phyloP scores from a whole-genome alignment of 306 rosid species.

The Calophaca sinica region DNA sequence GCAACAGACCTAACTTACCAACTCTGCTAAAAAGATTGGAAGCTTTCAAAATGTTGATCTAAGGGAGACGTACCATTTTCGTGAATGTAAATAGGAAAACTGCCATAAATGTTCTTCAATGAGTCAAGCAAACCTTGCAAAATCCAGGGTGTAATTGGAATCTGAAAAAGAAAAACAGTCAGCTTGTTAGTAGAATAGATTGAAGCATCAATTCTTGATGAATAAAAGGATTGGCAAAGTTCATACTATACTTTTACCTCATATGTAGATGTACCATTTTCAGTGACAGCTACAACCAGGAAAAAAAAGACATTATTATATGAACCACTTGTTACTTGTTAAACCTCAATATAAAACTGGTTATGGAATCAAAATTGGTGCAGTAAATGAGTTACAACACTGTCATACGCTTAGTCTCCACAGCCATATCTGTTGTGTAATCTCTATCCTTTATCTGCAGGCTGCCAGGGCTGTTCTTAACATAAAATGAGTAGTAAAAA shows the following conservation, averaged over 20 bases:
- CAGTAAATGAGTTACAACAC: background rate
- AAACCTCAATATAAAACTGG: background rate
- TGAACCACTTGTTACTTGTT: background rate
- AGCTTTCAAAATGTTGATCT: background rate
- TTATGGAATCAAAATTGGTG: background rate
- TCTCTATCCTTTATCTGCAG: slow-evolving; percentile 34
- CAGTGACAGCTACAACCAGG: slow-evolving; percentile 8
- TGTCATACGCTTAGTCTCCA: slow-evolving; percentile 19
- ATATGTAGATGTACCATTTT: slow-evolving; percentile 3
- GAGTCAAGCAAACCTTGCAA: slow-evolving; percentile 48
- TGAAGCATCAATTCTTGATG: background rate
- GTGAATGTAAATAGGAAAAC: slow-evolving; percentile 60
- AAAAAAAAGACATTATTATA: background rate
- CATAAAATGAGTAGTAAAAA: slow-evolving; percentile 36
- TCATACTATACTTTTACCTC: slow-evolving; percentile 44
- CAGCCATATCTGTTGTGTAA: slow-evolving; percentile 5
- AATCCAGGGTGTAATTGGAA: slow-evolving; percentile 49
- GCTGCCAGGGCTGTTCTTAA: slow-evolving; percentile 47
- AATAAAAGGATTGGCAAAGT: slow-evolving; percentile 3
- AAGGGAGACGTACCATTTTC: slow-evolving; percentile 57
- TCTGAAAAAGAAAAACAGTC: slow-evolving; percentile 43
- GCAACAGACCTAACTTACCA: too few relatives aligned
- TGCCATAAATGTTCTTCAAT: slow-evolving; percentile 53
- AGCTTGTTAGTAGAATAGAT: slow-evolving; percentile 14
- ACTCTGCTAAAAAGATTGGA: too few relatives aligned